Percentiles rank a stretch among this genome's conserved stretches.
phyloP scores from a whole-genome alignment of 768 basidiomycete species.

The Megacollybia marginata region DNA sequence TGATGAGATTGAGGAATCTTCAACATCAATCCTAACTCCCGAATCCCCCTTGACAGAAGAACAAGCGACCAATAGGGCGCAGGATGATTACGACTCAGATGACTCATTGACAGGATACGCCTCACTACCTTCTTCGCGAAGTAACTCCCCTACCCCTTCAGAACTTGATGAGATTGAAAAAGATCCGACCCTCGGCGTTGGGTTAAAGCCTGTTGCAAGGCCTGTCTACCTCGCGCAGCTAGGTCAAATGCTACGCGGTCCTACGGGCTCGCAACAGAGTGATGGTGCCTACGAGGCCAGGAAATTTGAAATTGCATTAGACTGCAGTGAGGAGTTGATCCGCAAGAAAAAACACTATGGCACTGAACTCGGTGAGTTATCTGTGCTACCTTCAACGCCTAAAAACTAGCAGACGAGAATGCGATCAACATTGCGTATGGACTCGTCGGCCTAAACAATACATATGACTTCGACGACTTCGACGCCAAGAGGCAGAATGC shows the following conservation, averaged over 20 bases:
- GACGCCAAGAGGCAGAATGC: constrained; percentile 68
- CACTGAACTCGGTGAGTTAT: constrained; percentile 71
- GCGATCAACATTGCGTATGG: constrained; percentile 74
- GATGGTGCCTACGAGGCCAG: constrained; percentile 65
- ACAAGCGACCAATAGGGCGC: background rate
- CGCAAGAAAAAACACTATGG: constrained; percentile 81
- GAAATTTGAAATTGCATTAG: constrained; percentile 73
- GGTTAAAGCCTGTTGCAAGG: constrained; percentile 58
- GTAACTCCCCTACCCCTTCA: constrained; percentile 72
- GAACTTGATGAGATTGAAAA: constrained; percentile 79
- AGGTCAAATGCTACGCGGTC: constrained; percentile 63
- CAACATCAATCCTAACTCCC: background rate
- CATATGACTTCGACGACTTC: constrained; percentile 79
- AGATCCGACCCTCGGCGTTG: constrained; percentile 75
- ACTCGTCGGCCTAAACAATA: constrained; percentile 70
- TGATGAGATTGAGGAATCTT: constrained; percentile 24
- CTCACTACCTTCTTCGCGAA: constrained; percentile 57
- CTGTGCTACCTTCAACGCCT: background rate
- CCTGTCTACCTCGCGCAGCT: constrained; percentile 92
- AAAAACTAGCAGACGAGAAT: constrained; percentile 65
- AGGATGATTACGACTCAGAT: constrained; percentile 61
- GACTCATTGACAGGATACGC: constrained; percentile 81
- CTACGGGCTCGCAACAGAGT: constrained; percentile 39
- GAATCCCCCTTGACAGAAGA: background rate
- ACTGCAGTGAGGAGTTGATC: constrained; percentile 75